phyloP scores from a whole-genome alignment of 805 yeast species.

The Grigorovia transvaalensis region DNA sequence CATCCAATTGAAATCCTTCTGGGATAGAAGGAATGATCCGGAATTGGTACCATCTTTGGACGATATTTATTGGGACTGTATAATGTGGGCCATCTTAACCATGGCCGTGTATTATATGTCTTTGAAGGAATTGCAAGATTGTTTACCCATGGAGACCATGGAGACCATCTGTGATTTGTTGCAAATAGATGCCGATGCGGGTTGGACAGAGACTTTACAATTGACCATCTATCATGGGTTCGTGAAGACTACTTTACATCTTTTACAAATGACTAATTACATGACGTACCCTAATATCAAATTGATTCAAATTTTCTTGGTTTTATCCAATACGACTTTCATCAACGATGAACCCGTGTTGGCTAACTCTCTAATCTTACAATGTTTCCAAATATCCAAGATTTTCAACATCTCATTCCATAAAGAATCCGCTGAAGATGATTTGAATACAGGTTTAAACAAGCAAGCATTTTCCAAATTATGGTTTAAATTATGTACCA shows the following conservation, averaged over 20 bases:
- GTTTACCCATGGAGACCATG: constrained; percentile 6
- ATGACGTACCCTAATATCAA: constrained; percentile 20
- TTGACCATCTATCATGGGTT: constrained; percentile 10
- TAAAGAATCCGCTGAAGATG: constrained; percentile 16
- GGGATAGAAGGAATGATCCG: constrained; percentile 14
- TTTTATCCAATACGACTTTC: constrained; percentile 21
- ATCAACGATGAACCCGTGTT: constrained; percentile 6
- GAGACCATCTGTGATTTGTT: constrained; percentile 5
- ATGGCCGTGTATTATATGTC: constrained; percentile 24
- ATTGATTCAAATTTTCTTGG: constrained; percentile 17
- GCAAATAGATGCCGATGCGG: constrained; percentile 3
- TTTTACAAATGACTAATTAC: constrained; percentile 13
- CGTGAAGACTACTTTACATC: constrained; percentile 8
- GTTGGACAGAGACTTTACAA: constrained; percentile 13
- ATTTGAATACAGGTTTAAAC: constrained; percentile 13
- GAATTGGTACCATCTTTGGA: constrained; percentile 6
- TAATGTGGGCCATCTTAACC: constrained; percentile 24
- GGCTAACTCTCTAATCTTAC: constrained; percentile 14
- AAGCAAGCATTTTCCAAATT: constrained; percentile 19
- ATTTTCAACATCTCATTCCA: constrained; percentile 15
- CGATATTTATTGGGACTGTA: constrained; percentile 17
- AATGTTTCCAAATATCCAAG: constrained; percentile 19
- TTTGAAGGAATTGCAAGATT: constrained; percentile 5
- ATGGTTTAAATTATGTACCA: constrained; percentile 21
- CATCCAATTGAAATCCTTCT: constrained; percentile 15